A percentile compares a stretch with the other conserved stretches of the same genome.
phyloP scores from a whole-genome alignment of 2,329 filamentous ascomycete genomes.

The Clarireedia hainanense region DNA sequence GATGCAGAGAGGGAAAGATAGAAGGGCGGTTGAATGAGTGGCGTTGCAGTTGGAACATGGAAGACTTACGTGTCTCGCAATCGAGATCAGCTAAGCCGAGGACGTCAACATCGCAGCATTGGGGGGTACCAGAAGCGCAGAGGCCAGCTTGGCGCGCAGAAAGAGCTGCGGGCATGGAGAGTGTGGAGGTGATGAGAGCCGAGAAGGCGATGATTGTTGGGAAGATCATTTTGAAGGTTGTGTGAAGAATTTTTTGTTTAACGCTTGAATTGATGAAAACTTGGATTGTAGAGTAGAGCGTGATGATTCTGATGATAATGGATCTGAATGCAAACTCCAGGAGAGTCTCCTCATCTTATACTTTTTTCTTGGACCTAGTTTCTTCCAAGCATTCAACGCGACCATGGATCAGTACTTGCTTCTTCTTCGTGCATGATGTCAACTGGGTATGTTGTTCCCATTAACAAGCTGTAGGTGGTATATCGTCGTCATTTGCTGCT shows the following conservation, averaged over 20 bases:
- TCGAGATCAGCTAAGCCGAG: slow-evolving; percentile 49
- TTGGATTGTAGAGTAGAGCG: not conserved
- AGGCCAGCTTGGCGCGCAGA: not conserved
- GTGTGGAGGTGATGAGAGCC: slow-evolving; percentile 23
- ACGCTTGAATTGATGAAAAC: not conserved
- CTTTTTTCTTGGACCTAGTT: not conserved
- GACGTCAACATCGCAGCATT: slow-evolving; percentile 56
- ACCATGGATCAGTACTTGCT: not conserved
- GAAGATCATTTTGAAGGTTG: slow-evolving; percentile 15
- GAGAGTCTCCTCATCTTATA: not conserved
- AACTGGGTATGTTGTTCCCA: not conserved
- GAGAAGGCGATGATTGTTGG: slow-evolving; percentile 7
- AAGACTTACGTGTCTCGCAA: slow-evolving; percentile 44
- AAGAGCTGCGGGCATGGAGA: slow-evolving; percentile 22
- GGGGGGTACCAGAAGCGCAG: slow-evolving; percentile 28
- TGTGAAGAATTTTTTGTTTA: not conserved
- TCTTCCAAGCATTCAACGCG: not conserved
- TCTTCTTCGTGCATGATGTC: not conserved
- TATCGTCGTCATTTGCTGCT: not conserved
- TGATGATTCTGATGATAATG: not conserved
- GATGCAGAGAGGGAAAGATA: not conserved
- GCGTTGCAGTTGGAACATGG: too few species aligned
- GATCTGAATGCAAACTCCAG: not conserved
- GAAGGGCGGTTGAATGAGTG: not conserved
- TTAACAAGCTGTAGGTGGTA: not conserved